phyloP scores from a whole-genome alignment of 345 rosid genomes.

The Eucalyptus regnans region DNA sequence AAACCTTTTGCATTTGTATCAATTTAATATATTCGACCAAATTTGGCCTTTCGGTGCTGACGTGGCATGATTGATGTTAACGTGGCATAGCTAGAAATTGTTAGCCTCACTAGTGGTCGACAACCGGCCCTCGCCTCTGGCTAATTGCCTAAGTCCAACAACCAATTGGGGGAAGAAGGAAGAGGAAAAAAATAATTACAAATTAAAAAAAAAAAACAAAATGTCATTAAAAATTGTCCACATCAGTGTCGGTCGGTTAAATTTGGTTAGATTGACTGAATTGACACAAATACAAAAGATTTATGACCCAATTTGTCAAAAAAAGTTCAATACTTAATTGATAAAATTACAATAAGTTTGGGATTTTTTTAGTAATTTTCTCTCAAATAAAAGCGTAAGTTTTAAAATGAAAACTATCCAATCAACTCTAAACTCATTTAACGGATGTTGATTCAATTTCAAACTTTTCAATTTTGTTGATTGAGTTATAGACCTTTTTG shows the following conservation, averaged over 20 bases:
- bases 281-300: accelerated
- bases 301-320: accelerated
- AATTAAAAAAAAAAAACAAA: too few species aligned
- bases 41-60: accelerated
- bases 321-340: accelerated
- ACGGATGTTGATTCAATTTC: accelerated
- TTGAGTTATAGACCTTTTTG: neutral
- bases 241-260: accelerated
- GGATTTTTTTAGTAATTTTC: too few species aligned
- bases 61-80: neutral
- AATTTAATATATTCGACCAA: neutral
- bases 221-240: neutral
- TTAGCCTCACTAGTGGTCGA: neutral
- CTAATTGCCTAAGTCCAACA: too few species aligned
- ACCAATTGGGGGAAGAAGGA: neutral
- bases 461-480: too few species aligned
- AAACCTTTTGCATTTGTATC: too few species aligned
- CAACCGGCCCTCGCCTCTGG: accelerated
- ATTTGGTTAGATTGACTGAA: accelerated
- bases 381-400: neutral
- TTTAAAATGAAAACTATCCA: neutral
- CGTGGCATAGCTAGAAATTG: too few species aligned
- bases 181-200: neutral
- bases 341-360: too few species aligned
- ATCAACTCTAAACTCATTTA: neutral